A percentile compares a stretch with the other conserved stretches of the same genome.
These are phyloP conservation scores for Cyphellophora attinorum DNA, from an alignment of 2,329 filamentous ascomycete species.

Conservation along the genomic window DNA sequence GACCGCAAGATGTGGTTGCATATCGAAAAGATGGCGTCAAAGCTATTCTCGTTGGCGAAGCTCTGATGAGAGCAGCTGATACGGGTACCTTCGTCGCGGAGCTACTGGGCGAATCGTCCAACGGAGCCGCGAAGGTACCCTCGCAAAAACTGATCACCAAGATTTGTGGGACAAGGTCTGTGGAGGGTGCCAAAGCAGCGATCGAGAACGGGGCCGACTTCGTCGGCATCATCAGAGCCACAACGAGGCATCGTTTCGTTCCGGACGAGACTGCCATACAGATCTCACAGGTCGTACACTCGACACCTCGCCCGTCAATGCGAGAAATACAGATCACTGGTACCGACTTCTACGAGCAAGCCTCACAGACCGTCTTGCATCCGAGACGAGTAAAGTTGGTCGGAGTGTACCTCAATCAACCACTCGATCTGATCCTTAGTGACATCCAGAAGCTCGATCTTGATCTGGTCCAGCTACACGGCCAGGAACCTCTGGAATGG, in stretches of 20 bases:
- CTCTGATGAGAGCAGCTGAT: constrained; percentile 84
- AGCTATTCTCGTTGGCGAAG: constrained; percentile 87
- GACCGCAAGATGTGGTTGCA: constrained; percentile 74
- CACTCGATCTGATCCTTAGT: constrained; percentile 69
- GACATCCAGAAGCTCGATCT: constrained; percentile 67
- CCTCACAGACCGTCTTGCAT: constrained; percentile 36
- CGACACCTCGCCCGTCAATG: constrained; percentile 22
- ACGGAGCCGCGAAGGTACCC: constrained; percentile 17
- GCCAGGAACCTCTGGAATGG: constrained; percentile 88
- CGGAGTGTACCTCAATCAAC: constrained; percentile 89
- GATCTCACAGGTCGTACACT: constrained; percentile 71
- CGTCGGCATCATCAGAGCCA: constrained; percentile 84
- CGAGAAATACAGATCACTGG: constrained; percentile 21
- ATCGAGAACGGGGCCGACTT: constrained; percentile 82
- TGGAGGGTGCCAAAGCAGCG: constrained; percentile 70
- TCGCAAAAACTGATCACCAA: constrained; percentile 52
- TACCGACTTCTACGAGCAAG: constrained; percentile 64
- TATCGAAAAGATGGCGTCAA: constrained; percentile 86
- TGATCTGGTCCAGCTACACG: constrained; percentile 88
- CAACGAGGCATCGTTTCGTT: constrained; percentile 70
- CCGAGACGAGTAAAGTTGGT: constrained; percentile 65
- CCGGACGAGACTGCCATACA: constrained; percentile 65
- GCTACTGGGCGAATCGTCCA: constrained; percentile 54
- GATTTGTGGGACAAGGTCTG: constrained; percentile 83
- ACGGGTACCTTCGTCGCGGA: constrained; percentile 74